A percentile compares a stretch with the other conserved stretches of the same genome.
Conservation (phyloP, 2,329 filamentous ascomycete genomes). For the Harringtonia lauricola region DNA sequence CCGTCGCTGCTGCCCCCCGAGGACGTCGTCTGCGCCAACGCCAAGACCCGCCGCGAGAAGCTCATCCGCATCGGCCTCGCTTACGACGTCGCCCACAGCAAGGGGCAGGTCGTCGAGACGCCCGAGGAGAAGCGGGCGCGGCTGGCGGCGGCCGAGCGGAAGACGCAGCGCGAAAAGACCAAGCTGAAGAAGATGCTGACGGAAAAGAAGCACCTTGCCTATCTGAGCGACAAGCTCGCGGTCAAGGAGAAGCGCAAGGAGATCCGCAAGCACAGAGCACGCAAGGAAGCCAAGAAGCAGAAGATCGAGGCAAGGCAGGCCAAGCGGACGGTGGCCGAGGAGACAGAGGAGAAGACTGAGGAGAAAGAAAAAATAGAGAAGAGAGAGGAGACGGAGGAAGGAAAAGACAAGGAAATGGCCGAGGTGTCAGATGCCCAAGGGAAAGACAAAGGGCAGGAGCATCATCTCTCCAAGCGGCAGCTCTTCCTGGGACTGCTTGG, state of each 20-base stretch:
- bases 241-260: slow-evolving; percentile 20
- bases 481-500: too few species aligned
- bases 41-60: slow-evolving; percentile 42
- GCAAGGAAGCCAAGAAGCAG: slow-evolving; percentile 20
- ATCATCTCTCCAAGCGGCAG: too few species aligned
- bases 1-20: slow-evolving; percentile 34
- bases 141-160: slow-evolving; percentile 33
- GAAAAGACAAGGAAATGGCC: slow-evolving; percentile 13
- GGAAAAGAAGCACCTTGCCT: slow-evolving; percentile 25
- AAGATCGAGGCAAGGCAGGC: slow-evolving; percentile 10
- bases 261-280: slow-evolving; percentile 13
- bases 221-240: slow-evolving; percentile 17
- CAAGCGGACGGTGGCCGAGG: slow-evolving; percentile 5
- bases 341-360: slow-evolving; percentile 7
- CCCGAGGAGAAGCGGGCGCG: slow-evolving; percentile 36
- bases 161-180: slow-evolving; percentile 31
- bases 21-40: slow-evolving; percentile 43
- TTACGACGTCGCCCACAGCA: slow-evolving; percentile 50
- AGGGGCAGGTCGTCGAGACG: slow-evolving; percentile 40
- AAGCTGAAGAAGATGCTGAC: slow-evolving; percentile 31
- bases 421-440: slow-evolving; percentile 5
- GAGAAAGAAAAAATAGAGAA: slow-evolving; percentile 13
- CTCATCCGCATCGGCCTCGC: slow-evolving; percentile 45
- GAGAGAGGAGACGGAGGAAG: slow-evolving; percentile 25
- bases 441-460: too few species aligned